Percentiles rank a stretch among this genome's conserved stretches.
Conservation (phyloP, 2,329 filamentous ascomycete species). For the Coniochaeta hoffmannii region DNA sequence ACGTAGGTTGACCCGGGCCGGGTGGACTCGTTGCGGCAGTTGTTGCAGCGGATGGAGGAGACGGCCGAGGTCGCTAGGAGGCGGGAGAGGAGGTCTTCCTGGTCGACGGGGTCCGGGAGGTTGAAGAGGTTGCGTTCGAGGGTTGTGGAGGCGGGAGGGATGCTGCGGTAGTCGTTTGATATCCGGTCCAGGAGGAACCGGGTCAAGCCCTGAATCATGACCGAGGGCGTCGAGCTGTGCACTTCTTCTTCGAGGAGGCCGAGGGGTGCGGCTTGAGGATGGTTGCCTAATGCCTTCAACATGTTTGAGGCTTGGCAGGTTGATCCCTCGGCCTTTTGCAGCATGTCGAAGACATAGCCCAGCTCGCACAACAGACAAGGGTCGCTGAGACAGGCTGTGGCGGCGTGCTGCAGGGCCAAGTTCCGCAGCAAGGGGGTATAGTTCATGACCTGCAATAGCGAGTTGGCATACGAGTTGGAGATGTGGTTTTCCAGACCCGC, state of each 20-base stretch:
- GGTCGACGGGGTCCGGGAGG: slow-evolving; percentile 6
- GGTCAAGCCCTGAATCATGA: slow-evolving; percentile 79
- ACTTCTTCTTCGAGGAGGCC: slow-evolving; percentile 81
- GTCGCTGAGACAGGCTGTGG: slow-evolving; percentile 74
- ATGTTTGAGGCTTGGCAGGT: slow-evolving; percentile 97
- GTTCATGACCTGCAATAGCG: slow-evolving; percentile 82
- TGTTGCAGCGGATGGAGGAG: slow-evolving; percentile 72
- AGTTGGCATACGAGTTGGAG: slow-evolving; percentile 91
- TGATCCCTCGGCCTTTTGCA: slow-evolving; percentile 87
- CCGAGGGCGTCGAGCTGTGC: slow-evolving; percentile 63
- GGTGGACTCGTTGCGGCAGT: slow-evolving; percentile 80
- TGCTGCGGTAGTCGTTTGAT: slow-evolving; percentile 64
- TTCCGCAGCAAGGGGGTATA: slow-evolving; percentile 88
- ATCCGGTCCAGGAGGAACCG: slow-evolving; percentile 82
- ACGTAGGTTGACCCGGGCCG: slow-evolving; percentile 72
- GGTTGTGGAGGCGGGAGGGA: slow-evolving; percentile 51
- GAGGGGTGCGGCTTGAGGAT: slow-evolving; percentile 68
- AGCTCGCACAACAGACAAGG: slow-evolving; percentile 87
- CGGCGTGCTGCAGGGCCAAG: slow-evolving; percentile 79
- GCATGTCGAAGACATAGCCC: slow-evolving; percentile 95
- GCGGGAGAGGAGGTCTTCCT: slow-evolving; percentile 23
- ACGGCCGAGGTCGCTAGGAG: slow-evolving; percentile 63
- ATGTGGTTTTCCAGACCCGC: slow-evolving; percentile 96
- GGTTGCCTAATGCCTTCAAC: slow-evolving; percentile 78
- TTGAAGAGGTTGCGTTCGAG: slow-evolving; percentile 57